Evolutionary conservation across 108 stramenopile species (phyloP).

Genomic region (Seminavis robusta): DNA sequence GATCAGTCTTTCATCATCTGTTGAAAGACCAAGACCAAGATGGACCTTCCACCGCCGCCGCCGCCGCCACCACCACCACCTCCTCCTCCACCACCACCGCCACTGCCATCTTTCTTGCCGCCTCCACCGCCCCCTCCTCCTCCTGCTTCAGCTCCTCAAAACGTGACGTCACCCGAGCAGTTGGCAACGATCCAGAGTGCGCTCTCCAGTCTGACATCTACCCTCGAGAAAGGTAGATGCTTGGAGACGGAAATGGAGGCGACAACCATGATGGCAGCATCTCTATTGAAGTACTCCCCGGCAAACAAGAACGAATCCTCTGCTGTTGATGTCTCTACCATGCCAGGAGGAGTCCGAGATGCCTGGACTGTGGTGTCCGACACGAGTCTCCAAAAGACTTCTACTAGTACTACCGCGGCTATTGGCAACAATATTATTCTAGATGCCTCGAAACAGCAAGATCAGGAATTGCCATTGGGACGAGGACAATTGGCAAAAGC

Average conservation of each 20-base stretch:
- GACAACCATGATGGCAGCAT: slow-evolving; percentile 48
- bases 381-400: slow-evolving; percentile 9
- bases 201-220: slow-evolving; percentile 9
- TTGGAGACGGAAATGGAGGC: slow-evolving; percentile 68
- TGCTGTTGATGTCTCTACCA: slow-evolving; percentile 23
- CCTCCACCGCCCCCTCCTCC: slow-evolving; percentile 31
- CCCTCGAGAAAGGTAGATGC: slow-evolving; percentile 61
- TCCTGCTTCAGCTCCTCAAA: slow-evolving; percentile 18
- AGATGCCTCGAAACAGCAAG: slow-evolving; percentile 10
- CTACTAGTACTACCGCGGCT: slow-evolving; percentile 9
- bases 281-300: slow-evolving; percentile 44
- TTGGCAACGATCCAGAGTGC: not conserved
- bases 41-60: slow-evolving; percentile 28
- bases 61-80: slow-evolving; percentile 43
- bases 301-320: not conserved
- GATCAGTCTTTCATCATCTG: not conserved
- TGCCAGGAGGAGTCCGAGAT: slow-evolving; percentile 71
- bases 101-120: slow-evolving; percentile 3
- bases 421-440: not conserved
- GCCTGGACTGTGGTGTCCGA: slow-evolving; percentile 54
- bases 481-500: slow-evolving; percentile 61
- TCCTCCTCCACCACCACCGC: slow-evolving; percentile 35
- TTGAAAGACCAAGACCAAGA: not conserved
- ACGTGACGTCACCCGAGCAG: slow-evolving; percentile 1
- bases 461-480: slow-evolving; percentile 39